Conservation (phyloP, 306 rosid species). For the Pyrus pyrifolia region DNA sequence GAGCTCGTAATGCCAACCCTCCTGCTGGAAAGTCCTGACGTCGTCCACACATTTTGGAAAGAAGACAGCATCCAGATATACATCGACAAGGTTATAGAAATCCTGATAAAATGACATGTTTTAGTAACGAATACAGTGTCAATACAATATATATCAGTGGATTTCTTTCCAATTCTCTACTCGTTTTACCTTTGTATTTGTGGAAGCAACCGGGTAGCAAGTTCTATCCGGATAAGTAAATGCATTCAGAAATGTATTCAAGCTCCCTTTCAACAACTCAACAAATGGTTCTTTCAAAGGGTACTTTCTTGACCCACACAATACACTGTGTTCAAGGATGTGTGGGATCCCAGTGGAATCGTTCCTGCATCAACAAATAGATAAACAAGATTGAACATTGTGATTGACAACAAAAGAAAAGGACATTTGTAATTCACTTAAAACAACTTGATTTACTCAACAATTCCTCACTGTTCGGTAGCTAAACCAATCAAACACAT, state of each 20-base stretch:
- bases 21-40: slow-evolving; percentile 83
- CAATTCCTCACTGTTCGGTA: not conserved
- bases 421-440: not conserved
- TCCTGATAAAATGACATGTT: slow-evolving; percentile 44
- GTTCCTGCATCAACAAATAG: slow-evolving; percentile 38
- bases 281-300: slow-evolving; percentile 95
- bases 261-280: slow-evolving; percentile 86
- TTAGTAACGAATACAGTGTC: not conserved
- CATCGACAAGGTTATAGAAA: slow-evolving; percentile 91
- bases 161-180: slow-evolving; percentile 6
- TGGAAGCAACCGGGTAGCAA: slow-evolving; percentile 95
- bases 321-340: slow-evolving; percentile 91
- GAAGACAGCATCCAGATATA: slow-evolving; percentile 96
- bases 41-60: slow-evolving; percentile 90
- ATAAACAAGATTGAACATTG: not conserved
- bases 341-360: slow-evolving; percentile 98
- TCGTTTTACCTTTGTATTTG: slow-evolving; percentile 63
- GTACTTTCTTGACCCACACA: slow-evolving; percentile 92
- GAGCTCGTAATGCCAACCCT: slow-evolving; percentile 99
- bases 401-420: not conserved
- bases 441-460: not conserved
- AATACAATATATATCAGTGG: not conserved
- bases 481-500: not conserved
- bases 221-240: slow-evolving; percentile 98
- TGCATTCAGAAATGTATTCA: slow-evolving; percentile 87